Evolutionary conservation across 2,329 filamentous ascomycete genomes (phyloP), one percentile per base, ranked within the genome.

Genomic region (Venturia aucupariae): DNA sequence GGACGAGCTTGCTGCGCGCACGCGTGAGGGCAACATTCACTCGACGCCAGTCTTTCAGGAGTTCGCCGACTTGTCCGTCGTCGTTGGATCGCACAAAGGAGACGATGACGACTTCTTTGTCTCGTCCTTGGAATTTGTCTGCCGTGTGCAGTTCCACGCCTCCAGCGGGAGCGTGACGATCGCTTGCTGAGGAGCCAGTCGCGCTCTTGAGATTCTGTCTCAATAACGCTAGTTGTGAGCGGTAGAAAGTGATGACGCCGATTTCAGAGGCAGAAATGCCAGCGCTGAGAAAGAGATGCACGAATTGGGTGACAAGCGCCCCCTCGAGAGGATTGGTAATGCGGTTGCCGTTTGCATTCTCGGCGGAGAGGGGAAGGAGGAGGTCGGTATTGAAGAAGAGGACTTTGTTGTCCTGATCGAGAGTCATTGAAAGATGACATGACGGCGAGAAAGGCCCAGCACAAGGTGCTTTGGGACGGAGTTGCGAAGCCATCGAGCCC

Each of bases 21-120:
- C 94, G 83, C 4, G 94, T 99, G 68, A 99, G 90, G 0, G 94
- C 94, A 3, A 99, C 94, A 70, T 99, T 99, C 73, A 99, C 92
- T 60, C 94, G 81, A 64, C 94, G 81, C 89, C 92, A 95, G 75
- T 99, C 94, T 66, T 89, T 90, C 35, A 99, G 80, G 57, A 99
- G 76, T 64, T 97, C 94, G 22, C 94, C 94, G n/a, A 99, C 92
- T 61, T 83, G 85, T 67, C 87, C 85, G 0, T 84, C 82, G 27
- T 92, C 86, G 70, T 99, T 99, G 73, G 86, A 93, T 38, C 94
- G 85, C 17, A 97, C 94, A 38, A 96, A 87, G 64, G 86, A 90
- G 10, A 99, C 82, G 17, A 99, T 85, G 0, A 97, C 84, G 2
- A 96, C 87, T 72, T 96, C 92, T 73, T 99, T 99, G 76, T 99